Percentiles rank a stretch among this genome's conserved stretches.
These are phyloP conservation scores for Tillandsia leiboldiana DNA, from an alignment of 176 grass and related monocot species.

Conservation along the genomic window DNA sequence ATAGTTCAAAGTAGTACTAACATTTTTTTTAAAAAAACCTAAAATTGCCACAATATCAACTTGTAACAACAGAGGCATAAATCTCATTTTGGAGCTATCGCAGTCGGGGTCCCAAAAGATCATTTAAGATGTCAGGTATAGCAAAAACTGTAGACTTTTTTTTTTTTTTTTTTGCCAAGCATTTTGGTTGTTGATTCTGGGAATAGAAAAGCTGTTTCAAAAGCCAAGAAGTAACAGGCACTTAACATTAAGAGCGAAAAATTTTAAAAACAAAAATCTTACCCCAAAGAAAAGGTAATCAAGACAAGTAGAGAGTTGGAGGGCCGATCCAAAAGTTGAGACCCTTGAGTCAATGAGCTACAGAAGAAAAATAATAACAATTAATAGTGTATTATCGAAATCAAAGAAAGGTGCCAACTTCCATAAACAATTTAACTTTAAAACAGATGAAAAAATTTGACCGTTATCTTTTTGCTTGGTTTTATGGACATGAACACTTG, in stretches of 20 bases:
- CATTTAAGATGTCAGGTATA: too few relatives aligned
- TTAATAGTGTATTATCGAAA: slow-evolving; percentile 2
- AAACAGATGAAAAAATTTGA: not conserved
- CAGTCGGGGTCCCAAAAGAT: too few relatives aligned
- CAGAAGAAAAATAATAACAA: slow-evolving; percentile 12
- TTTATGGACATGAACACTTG: not conserved
- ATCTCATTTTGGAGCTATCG: too few relatives aligned
- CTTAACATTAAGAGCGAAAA: not conserved
- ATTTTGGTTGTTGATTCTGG: too few relatives aligned
- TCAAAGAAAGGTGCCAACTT: not conserved
- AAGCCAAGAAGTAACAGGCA: too few relatives aligned
- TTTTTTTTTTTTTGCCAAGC: too few relatives aligned
- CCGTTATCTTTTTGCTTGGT: not conserved
- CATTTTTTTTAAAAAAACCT: too few relatives aligned
- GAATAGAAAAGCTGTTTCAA: too few relatives aligned
- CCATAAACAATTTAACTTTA: not conserved
- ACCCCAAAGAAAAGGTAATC: slow-evolving; percentile 63
- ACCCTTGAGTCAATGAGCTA: slow-evolving; percentile 88
- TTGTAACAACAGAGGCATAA: too few relatives aligned
- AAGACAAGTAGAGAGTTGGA: slow-evolving; percentile 65
- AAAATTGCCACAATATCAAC: too few relatives aligned
- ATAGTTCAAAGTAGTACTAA: too few relatives aligned
- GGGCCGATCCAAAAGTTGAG: slow-evolving; percentile 58
- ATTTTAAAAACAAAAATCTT: not conserved
- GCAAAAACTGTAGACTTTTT: too few relatives aligned